phyloP scores from a whole-genome alignment of 352 stramenopile genomes.

The Globisporangium uncinulatum region DNA sequence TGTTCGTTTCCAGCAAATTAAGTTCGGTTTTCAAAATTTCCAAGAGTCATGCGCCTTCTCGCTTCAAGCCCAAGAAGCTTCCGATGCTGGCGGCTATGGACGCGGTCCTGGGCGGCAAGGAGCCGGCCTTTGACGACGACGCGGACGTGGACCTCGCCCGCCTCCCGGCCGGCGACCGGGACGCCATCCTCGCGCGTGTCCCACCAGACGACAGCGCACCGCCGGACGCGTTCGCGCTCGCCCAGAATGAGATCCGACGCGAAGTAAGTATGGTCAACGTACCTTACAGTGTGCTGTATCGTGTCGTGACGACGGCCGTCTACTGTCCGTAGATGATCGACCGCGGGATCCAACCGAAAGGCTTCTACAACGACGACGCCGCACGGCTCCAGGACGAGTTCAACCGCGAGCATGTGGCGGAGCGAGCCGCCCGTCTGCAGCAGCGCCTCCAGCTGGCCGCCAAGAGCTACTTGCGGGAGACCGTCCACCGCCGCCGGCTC shows the following conservation, averaged over 20 bases:
- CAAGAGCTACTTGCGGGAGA: constrained; percentile 70
- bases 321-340: constrained; percentile 58
- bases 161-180: constrained; percentile 48
- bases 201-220: constrained; percentile 60
- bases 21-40: too few relatives aligned
- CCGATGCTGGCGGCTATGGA: constrained; percentile 33
- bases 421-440: constrained; percentile 55
- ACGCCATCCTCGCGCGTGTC: constrained; percentile 67
- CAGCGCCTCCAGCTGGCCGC: constrained; percentile 68
- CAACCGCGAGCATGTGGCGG: constrained; percentile 59
- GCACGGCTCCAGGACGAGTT: constrained; percentile 76
- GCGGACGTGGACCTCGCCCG: constrained; percentile 60
- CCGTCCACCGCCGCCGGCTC: constrained; percentile 58
- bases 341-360: constrained; percentile 77
- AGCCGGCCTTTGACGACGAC: constrained; percentile 54
- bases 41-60: too few relatives aligned
- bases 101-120: constrained; percentile 30
- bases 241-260: constrained; percentile 78
- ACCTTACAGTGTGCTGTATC: too few relatives aligned
- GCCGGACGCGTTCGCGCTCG: constrained; percentile 61
- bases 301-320: too few relatives aligned
- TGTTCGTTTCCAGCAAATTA: too few relatives aligned
- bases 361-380: constrained; percentile 83
- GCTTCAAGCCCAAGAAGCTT: too few relatives aligned
- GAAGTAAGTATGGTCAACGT: constrained; percentile 31